Percentiles rank a stretch among this genome's conserved stretches.
These are phyloP conservation scores for Macrolepiota dolichaula DNA, from an alignment of 768 basidiomycete genomes.

Conservation along the genomic window DNA sequence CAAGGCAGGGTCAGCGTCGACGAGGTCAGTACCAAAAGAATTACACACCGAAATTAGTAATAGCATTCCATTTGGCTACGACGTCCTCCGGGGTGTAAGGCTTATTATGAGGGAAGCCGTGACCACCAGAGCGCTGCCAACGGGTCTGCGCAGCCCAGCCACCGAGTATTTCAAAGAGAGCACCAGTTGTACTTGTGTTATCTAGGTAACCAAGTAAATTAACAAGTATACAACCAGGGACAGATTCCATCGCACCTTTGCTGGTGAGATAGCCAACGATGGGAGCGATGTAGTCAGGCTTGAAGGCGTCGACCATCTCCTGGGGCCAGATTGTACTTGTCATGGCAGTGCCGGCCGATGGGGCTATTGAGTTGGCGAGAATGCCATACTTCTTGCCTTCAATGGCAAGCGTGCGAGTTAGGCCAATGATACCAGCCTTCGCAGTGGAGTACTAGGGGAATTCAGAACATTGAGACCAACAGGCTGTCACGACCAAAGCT, in stretches of 20 bases:
- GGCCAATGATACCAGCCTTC: constrained; percentile 86
- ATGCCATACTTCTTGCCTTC: constrained; percentile 94
- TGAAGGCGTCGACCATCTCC: constrained; percentile 88
- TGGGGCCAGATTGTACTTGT: constrained; percentile 82
- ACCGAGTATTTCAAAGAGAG: constrained; percentile 81
- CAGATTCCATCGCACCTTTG: constrained; percentile 38
- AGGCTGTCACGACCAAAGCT: neutral
- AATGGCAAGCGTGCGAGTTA: constrained; percentile 86
- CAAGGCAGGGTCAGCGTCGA: neutral
- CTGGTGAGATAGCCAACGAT: constrained; percentile 88
- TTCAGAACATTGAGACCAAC: constrained; percentile 4
- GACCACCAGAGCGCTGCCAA: constrained; percentile 89
- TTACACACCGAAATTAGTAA: constrained; percentile 78
- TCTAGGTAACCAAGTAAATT: constrained; percentile 30
- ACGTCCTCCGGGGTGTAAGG: constrained; percentile 80
- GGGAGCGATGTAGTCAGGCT: constrained; percentile 93
- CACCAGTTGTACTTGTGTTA: constrained; percentile 69
- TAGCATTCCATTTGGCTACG: constrained; percentile 71
- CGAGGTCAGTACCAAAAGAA: neutral
- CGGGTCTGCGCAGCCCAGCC: constrained; percentile 92
- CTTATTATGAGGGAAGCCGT: constrained; percentile 80
- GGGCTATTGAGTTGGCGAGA: constrained; percentile 82
- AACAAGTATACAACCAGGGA: neutral
- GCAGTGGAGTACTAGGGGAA: constrained; percentile 76
- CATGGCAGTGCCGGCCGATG: constrained; percentile 90